These are phyloP conservation scores for Penicillium crystallinum DNA, from an alignment of 495 filamentous ascomycete genomes.

Conservation along the genomic window DNA sequence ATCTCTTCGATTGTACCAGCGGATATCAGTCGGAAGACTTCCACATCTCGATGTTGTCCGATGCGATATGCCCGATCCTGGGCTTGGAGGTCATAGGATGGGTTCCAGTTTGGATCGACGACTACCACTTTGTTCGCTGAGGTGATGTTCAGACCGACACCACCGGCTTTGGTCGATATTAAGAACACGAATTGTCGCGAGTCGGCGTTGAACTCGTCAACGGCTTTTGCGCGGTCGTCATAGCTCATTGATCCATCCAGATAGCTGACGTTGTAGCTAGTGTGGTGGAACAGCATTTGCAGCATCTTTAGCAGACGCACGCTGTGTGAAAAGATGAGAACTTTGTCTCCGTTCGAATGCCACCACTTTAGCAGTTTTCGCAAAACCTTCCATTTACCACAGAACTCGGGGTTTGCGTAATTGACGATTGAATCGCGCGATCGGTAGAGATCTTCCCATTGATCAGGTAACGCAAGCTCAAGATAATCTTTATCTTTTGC, in stretches of 20 bases:
- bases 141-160: slow-evolving; percentile 89
- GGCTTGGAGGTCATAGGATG: slow-evolving; percentile 86
- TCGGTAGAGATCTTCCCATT: slow-evolving; percentile 71
- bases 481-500: slow-evolving; percentile 73
- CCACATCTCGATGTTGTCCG: slow-evolving; percentile 87
- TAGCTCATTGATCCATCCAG: slow-evolving; percentile 85
- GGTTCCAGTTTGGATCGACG: slow-evolving; percentile 97
- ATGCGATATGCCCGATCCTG: slow-evolving; percentile 97
- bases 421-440: slow-evolving; percentile 74
- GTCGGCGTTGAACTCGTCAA: slow-evolving; percentile 91
- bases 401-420: slow-evolving; percentile 86
- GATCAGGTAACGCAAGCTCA: slow-evolving; percentile 65
- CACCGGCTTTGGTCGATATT: slow-evolving; percentile 90
- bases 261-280: slow-evolving; percentile 87
- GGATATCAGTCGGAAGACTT: slow-evolving; percentile 92
- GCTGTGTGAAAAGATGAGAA: slow-evolving; percentile 87
- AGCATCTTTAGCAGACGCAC: slow-evolving; percentile 83
- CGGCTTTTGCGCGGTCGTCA: slow-evolving; percentile 69
- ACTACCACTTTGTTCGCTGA: slow-evolving; percentile 98
- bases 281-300: slow-evolving; percentile 78
- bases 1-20: slow-evolving; percentile 96
- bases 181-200: slow-evolving; percentile 89
- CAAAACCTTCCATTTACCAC: slow-evolving; percentile 94
- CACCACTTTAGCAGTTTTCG: slow-evolving; percentile 84
- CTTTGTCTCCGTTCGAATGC: slow-evolving; percentile 87